These are phyloP conservation scores for Aspergillus coremiiformis DNA, from an alignment of 495 filamentous ascomycete genomes.

Conservation along the genomic window DNA sequence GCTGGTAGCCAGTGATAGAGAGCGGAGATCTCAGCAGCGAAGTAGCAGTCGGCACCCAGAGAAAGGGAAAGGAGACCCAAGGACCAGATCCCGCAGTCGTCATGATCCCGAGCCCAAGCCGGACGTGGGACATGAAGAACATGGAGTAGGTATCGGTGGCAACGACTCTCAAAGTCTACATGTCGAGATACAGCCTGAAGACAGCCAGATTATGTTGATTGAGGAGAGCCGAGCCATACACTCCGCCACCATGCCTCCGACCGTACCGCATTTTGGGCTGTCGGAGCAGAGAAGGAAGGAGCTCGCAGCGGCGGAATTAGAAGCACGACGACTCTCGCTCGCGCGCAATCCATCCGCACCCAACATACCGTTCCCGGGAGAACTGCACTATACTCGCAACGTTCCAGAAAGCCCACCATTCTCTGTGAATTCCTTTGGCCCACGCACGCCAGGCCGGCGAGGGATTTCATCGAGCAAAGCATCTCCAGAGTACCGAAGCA, in stretches of 20 bases:
- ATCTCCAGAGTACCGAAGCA: constrained; percentile 41
- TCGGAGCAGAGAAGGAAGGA: constrained; percentile 55
- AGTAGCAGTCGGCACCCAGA: constrained; percentile 43
- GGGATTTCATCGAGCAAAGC: constrained; percentile 33
- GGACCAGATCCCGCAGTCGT: constrained; percentile 44
- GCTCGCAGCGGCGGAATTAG: constrained; percentile 74
- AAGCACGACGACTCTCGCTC: constrained; percentile 76
- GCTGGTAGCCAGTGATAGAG: constrained; percentile 52
- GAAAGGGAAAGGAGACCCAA: constrained; percentile 35
- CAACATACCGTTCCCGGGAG: constrained; percentile 71
- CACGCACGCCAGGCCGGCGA: constrained; percentile 32
- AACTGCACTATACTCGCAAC: constrained; percentile 35
- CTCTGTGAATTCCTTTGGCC: constrained; percentile 35
- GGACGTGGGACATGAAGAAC: constrained; percentile 7
- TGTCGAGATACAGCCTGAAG: constrained; percentile 5
- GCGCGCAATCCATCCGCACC: constrained; percentile 72
- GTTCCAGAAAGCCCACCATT: constrained; percentile 29
- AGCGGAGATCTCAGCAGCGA: constrained; percentile 54
- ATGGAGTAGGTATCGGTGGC: constrained; percentile 1
- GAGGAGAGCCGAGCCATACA: constrained; percentile 18
- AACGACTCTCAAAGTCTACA: not conserved
- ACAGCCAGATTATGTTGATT: constrained; percentile 16
- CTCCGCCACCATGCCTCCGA: constrained; percentile 22
- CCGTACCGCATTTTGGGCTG: constrained; percentile 22
- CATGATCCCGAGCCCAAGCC: constrained; percentile 26